Evolutionary conservation across 2,329 filamentous ascomycete genomes (phyloP).

Genomic region (Calonectria leucothoes): DNA sequence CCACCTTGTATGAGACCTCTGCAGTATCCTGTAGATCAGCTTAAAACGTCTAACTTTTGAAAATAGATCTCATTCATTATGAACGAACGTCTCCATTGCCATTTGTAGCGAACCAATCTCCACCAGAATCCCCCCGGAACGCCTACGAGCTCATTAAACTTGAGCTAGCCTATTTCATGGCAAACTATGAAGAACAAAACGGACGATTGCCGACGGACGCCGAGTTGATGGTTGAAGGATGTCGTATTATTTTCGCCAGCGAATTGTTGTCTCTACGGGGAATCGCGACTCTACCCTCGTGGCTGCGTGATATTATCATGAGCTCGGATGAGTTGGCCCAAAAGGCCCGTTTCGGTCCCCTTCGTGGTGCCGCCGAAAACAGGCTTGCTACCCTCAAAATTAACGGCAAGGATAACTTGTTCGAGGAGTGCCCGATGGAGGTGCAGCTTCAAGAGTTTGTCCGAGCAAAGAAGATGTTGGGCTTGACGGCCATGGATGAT

Average conservation of each 20-base stretch:
- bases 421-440: conserved; percentile 68
- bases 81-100: conserved; percentile 69
- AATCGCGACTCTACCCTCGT: conserved; percentile 55
- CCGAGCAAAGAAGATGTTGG: conserved; percentile 61
- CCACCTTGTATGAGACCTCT: conserved; percentile 68
- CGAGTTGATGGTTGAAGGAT: conserved; percentile 69
- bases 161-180: conserved; percentile 65
- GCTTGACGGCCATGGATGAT: conserved; percentile 68
- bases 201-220: conserved; percentile 59
- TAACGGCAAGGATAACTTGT: conserved; percentile 68
- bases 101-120: conserved; percentile 59
- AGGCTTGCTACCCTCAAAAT: conserved; percentile 62
- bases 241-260: conserved; percentile 66
- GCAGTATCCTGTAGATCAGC: conserved; percentile 50
- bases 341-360: conserved; percentile 60
- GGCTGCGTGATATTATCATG: conserved; percentile 71
- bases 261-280: conserved; percentile 58
- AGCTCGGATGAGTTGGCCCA: conserved; percentile 55
- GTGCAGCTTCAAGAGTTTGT: conserved; percentile 66
- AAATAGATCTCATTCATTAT: conserved; percentile 71
- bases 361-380: conserved; percentile 59
- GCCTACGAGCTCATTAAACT: conserved; percentile 72
- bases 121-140: conserved; percentile 61
- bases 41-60: conserved; percentile 55
- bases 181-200: conserved; percentile 56